Evolutionary conservation across 768 basidiomycete species (phyloP).

Genomic region (Russula sp.): DNA sequence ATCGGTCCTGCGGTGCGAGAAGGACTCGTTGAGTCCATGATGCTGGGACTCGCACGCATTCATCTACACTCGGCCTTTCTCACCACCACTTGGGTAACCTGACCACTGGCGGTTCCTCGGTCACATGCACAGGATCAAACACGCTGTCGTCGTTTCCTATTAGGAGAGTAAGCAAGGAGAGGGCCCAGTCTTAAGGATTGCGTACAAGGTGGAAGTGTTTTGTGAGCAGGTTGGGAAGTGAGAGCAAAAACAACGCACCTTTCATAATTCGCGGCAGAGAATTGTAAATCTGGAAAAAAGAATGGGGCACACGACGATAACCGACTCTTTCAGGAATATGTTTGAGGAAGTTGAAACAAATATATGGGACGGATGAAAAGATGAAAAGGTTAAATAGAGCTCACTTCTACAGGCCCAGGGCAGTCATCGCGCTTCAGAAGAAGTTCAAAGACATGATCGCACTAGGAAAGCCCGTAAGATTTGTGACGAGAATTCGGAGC

Average conservation of each 20-base stretch:
- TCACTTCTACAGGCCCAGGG: constrained; percentile 3
- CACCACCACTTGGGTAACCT: background rate
- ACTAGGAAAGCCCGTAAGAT: constrained; percentile 2
- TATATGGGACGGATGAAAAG: background rate
- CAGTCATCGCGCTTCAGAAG: constrained; percentile 3
- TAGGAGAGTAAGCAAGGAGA: background rate
- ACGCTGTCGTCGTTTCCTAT: background rate
- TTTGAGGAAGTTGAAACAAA: background rate
- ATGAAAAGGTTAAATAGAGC: background rate
- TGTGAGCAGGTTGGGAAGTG: background rate
- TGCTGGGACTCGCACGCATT: too few relatives aligned
- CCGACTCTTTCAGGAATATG: background rate
- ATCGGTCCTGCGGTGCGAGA: too few relatives aligned
- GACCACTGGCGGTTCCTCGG: background rate
- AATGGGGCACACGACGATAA: background rate
- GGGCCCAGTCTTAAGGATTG: background rate
- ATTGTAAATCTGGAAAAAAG: background rate
- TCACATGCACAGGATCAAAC: background rate
- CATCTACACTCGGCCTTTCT: too few relatives aligned
- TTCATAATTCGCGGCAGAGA: background rate
- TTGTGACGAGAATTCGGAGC: background rate
- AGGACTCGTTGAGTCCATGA: too few relatives aligned
- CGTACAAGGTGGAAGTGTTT: background rate
- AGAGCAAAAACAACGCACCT: constrained; percentile 2
- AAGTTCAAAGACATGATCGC: background rate